Percentiles rank a stretch among this genome's conserved stretches.
These are phyloP conservation scores for barrel medic (Medicago truncatula) DNA, from an alignment of 306 rosid species.

Conservation along the genomic window MtrunA17r5.0-ANR NC_053045.1:30613001-30613500, in stretches of 20 bases:
- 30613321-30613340: neutral
- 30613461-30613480: neutral
- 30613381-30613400: neutral
- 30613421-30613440: neutral
- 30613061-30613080: neutral
- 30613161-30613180: neutral
- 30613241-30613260: neutral
- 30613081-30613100: neutral
- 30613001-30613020: constrained; percentile 12
- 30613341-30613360: neutral
- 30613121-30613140: neutral
- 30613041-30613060: constrained; percentile 8
- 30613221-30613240: neutral
- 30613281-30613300: neutral
- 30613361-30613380: neutral
- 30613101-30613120: neutral
- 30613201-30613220: neutral
- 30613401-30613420: neutral
- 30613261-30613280: neutral
- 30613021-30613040: neutral
- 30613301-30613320: neutral
- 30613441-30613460: neutral
- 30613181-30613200: neutral
- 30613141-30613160: neutral
- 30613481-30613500: neutral